Conservation (phyloP, 805 yeast genomes). For the Saturnispora saitoi region DNA sequence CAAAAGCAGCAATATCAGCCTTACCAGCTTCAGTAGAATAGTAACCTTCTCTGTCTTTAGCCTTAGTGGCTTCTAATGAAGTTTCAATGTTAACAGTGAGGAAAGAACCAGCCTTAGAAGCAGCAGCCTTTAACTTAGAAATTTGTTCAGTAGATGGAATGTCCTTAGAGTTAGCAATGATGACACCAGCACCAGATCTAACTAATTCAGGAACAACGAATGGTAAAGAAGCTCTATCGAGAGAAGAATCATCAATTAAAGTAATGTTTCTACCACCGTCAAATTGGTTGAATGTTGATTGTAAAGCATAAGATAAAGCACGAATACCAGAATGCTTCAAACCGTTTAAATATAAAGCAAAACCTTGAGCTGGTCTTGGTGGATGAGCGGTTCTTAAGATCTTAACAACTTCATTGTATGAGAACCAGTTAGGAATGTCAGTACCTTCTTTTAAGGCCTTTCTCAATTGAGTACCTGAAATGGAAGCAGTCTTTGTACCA, state of each 20-base stretch:
- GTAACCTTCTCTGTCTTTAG: slow-evolving; percentile 43
- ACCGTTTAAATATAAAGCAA: slow-evolving; percentile 62
- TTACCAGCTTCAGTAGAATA: slow-evolving; percentile 38
- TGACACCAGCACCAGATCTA: slow-evolving; percentile 88
- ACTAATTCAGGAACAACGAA: slow-evolving; percentile 68
- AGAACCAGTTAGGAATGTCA: slow-evolving; percentile 93
- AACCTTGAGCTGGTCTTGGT: slow-evolving; percentile 85
- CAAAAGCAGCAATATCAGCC: slow-evolving; percentile 34
- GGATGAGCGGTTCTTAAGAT: slow-evolving; percentile 89
- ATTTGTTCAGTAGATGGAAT: slow-evolving; percentile 39
- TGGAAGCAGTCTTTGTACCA: slow-evolving; percentile 71
- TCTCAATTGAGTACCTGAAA: slow-evolving; percentile 89
- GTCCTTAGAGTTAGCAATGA: slow-evolving; percentile 44
- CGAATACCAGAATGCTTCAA: slow-evolving; percentile 50
- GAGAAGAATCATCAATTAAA: slow-evolving; percentile 33
- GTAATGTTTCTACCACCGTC: slow-evolving; percentile 77
- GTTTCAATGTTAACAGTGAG: slow-evolving; percentile 44
- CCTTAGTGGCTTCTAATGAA: slow-evolving; percentile 36
- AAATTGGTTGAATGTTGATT: slow-evolving; percentile 84
- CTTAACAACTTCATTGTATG: slow-evolving; percentile 91
- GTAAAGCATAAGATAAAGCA: slow-evolving; percentile 72
- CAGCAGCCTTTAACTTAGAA: slow-evolving; percentile 32
- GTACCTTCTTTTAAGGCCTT: slow-evolving; percentile 78
- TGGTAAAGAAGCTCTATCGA: slow-evolving; percentile 36
- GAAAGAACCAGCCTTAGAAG: slow-evolving; percentile 44